Evolutionary conservation across 2,329 filamentous ascomycete species (phyloP), one percentile per base, ranked within the genome.

Genomic region (Cladosporium sphaerospermum): DNA sequence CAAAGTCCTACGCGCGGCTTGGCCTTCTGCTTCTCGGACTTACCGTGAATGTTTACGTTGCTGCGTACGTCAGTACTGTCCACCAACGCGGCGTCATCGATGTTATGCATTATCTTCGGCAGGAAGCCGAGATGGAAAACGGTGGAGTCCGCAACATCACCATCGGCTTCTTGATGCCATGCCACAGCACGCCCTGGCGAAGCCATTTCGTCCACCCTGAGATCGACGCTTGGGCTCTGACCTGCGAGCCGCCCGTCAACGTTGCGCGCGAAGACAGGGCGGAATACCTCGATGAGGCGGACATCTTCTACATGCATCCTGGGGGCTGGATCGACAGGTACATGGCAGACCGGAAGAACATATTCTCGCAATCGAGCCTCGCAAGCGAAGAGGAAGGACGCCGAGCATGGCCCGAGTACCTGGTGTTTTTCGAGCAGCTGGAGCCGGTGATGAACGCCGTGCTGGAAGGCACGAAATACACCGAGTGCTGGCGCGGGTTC

Each of bases 151-250:
- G 53, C 14, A 68, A 62, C 54, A 78, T 79, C 28, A 79, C 79
- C 3, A 75, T 85, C 33, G 85, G 86, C 16, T 96, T 97, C 72
- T 78, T 99, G 19, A 95, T 91, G 79, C 93, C 93, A 9, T 99
- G 93, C 72, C 93, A 99, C 75, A 88, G 87, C 59, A 97, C 92
- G 0, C 92, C 93, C 2, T 97, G 93, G 92, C 86, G 91, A 63
- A 90, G 86, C 13, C 88, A 95, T 64, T 79, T 97, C 37, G 77
- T 95, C 56, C 81, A 93, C 64, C 81, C 88, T 0, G 73, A 75
- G 31, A 82, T 96, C 50, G 73, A 81, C 54, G 90, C 89, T 3
- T 91, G 91, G 76, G 92, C 91, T 0, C 75, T 97, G 13, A 86
- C 87, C 5, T 99, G 93, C 69, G 91, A 96, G 61, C 93, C 93